phyloP scores from a whole-genome alignment of 495 filamentous ascomycete genomes.

The Neurospora sp. region DNA sequence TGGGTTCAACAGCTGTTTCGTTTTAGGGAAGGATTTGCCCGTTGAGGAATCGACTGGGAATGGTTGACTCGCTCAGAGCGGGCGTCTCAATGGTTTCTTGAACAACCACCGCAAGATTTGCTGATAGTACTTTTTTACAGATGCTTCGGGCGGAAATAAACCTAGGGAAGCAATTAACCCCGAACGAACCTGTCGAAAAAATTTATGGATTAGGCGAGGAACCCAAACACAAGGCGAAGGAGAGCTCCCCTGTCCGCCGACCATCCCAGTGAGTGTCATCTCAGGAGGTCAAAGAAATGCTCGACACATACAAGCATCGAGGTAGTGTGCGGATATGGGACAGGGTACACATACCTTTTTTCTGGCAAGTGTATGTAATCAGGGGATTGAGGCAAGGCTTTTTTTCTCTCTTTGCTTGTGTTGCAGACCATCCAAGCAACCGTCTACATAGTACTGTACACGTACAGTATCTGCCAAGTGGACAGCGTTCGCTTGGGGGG shows the following conservation, averaged over 20 bases:
- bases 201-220: not conserved
- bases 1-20: slow-evolving; percentile 4
- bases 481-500: not conserved
- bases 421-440: not conserved
- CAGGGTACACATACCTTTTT: not conserved
- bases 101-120: not conserved
- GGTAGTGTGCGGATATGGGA: not conserved
- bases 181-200: not conserved
- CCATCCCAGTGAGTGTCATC: not conserved
- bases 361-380: not conserved
- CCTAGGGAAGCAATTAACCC: not conserved
- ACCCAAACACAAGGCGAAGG: not conserved
- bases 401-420: not conserved
- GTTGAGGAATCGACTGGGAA: not conserved
- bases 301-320: not conserved
- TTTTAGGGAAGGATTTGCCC: not conserved
- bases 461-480: not conserved
- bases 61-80: not conserved
- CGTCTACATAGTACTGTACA: not conserved
- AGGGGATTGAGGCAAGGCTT: not conserved
- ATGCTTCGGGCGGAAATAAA: not conserved
- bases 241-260: not conserved
- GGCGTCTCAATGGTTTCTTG: not conserved
- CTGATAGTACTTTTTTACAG: not conserved
- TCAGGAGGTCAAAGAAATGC: not conserved